Evolutionary conservation across 805 yeast genomes (phyloP).

Genomic region (Metschnikowia similis): DNA sequence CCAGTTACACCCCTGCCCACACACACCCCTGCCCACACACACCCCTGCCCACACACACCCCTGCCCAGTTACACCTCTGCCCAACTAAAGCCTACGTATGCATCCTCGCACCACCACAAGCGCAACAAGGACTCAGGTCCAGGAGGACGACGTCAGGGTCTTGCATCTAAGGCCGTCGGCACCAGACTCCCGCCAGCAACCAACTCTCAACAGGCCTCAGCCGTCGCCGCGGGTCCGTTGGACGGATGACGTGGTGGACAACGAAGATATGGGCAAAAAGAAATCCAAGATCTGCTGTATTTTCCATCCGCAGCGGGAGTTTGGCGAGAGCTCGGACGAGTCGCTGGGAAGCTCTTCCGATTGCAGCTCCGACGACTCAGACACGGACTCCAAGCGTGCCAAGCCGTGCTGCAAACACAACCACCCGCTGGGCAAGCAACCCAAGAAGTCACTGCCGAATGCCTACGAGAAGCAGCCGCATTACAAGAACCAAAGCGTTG

Average conservation of each 20-base stretch:
- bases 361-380: slow-evolving; percentile 26
- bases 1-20: not conserved
- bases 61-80: not conserved
- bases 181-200: slow-evolving; percentile 5
- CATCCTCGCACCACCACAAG: not conserved
- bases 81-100: no score
- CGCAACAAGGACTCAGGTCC: not conserved
- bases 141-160: not conserved
- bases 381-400: slow-evolving; percentile 19
- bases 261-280: slow-evolving; percentile 83
- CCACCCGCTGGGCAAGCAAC: slow-evolving; percentile 18
- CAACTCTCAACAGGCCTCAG: slow-evolving; percentile 15
- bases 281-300: slow-evolving; percentile 89
- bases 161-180: slow-evolving; percentile 17
- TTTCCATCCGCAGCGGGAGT: slow-evolving; percentile 69
- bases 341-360: slow-evolving; percentile 15
- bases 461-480: slow-evolving; percentile 88
- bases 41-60: not conserved
- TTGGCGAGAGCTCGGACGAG: slow-evolving; percentile 41
- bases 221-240: slow-evolving; percentile 63
- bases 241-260: slow-evolving; percentile 84
- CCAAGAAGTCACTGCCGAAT: slow-evolving; percentile 50
- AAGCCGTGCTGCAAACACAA: slow-evolving; percentile 8
- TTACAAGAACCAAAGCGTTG: slow-evolving; percentile 16
- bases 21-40: not conserved